These are phyloP conservation scores for Diaporthe citri DNA, from an alignment of 2,329 filamentous ascomycete genomes.

Conservation along the genomic window DNA sequence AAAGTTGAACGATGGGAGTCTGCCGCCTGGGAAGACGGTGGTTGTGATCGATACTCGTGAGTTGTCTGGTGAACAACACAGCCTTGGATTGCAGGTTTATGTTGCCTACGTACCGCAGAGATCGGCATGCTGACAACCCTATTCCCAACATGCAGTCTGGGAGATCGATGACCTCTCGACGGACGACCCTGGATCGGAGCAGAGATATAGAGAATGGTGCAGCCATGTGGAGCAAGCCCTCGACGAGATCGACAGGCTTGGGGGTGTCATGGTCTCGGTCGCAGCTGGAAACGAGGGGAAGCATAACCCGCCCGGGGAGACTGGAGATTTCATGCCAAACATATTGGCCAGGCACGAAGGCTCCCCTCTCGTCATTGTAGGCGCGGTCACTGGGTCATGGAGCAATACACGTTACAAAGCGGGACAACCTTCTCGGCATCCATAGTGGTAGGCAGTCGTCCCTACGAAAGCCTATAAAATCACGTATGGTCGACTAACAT, in stretches of 20 bases:
- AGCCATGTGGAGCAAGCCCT: too few species aligned
- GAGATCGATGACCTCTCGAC: constrained; percentile 13
- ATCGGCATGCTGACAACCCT: too few species aligned
- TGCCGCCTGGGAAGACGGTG: constrained; percentile 24
- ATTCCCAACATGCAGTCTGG: background rate
- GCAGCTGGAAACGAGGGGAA: constrained; percentile 33
- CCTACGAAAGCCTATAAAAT: too few species aligned
- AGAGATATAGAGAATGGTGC: background rate
- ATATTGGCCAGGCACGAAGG: background rate
- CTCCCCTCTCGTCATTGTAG: constrained; percentile 31
- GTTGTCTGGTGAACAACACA: too few species aligned
- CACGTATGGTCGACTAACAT: too few species aligned
- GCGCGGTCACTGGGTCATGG: constrained; percentile 31
- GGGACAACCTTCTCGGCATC: constrained; percentile 25
- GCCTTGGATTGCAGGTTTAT: too few species aligned
- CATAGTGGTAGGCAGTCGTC: too few species aligned
- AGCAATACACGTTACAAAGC: constrained; percentile 15
- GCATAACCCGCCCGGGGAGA: background rate
- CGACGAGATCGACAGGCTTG: too few species aligned
- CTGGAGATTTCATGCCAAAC: constrained; percentile 28
- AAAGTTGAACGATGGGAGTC: background rate
- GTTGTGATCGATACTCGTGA: constrained; percentile 33
- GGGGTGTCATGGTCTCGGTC: constrained; percentile 8
- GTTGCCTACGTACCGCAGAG: too few species aligned
- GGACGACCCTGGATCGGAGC: too few species aligned